Base-by-base conservation (phyloP, 2,329 filamentous ascomycete genomes). In the Pseudogymnoascus sp. region DNA sequence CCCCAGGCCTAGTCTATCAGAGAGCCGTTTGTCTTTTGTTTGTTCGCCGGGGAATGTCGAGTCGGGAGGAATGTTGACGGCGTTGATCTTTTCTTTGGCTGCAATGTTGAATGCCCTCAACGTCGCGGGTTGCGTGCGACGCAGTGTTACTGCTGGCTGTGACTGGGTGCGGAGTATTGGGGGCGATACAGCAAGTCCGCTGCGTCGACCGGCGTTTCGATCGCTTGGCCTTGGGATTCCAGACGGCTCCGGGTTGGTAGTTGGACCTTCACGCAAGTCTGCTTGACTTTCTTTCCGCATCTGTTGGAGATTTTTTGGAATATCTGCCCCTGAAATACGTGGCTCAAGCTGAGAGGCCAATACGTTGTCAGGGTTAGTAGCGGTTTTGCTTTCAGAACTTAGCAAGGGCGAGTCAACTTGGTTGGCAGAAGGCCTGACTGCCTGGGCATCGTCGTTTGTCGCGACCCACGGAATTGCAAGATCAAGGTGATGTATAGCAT, bases 1-100 rank as follows among this genome's bases (percentile, higher is more conserved):
- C 29, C 79, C 80, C 1, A 93, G 75, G 0, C 86, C 86, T 10
- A 92, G 77, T 61, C 87, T 85, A 66, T 91, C 91, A 12, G 85
- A 85, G 62, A 96, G 78, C 69, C 90, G 91, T 74, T 90, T 93
- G 65, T 96, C 72, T 10, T 69, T 72, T 21, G 66, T 55, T 25
- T 67, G 66, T 42, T 73, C 6, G 65, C 64, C 13, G 69, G 65
- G 33, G 64, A 67, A 52, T 2, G 60, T 63, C 48, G 55, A 36
- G 13, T 39, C 63, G 5, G 70, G 68, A 48, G 58, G 59, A 9
- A 55, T 35, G 29, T 29, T 6, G 15, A 55, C 35, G 15, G 52
- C 48, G 36, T 63, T 69, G 12, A 39, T 61, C n/a, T 71, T 68
- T 37, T 60, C 64, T 21, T 33, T 55, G 21, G 29, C 29, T 35